These are phyloP conservation scores for Thymus quinquecostatus DNA, from an alignment of 257 asterid species.

Conservation along the genomic window DNA sequence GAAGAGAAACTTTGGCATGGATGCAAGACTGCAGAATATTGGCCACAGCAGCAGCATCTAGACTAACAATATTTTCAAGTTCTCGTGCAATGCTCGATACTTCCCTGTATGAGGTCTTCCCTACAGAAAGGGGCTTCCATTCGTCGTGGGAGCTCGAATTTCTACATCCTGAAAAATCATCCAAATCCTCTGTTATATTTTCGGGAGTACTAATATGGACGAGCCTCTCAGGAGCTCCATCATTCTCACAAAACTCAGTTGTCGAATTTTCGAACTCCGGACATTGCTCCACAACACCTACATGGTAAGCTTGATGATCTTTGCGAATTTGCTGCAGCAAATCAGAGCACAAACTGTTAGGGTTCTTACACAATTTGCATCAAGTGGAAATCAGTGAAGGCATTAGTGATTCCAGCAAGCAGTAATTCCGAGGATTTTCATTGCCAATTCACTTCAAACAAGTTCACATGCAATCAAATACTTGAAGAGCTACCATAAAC, in stretches of 20 bases:
- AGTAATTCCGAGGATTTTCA: constrained; percentile 12
- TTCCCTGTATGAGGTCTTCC: constrained; percentile 36
- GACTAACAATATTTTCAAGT: constrained; percentile 33
- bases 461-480: not conserved
- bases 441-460: constrained; percentile 10
- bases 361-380: constrained; percentile 29
- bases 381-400: constrained; percentile 18
- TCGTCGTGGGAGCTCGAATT: constrained; percentile 42
- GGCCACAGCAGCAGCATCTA: constrained; percentile 52
- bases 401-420: not conserved
- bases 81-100: constrained; percentile 43
- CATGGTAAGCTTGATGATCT: not conserved
- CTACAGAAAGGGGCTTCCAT: constrained; percentile 32
- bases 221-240: constrained; percentile 27
- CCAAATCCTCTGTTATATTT: constrained; percentile 40
- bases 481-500: not conserved
- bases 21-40: constrained; percentile 52
- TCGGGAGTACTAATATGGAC: constrained; percentile 38
- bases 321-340: constrained; percentile 4
- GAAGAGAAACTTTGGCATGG: constrained; percentile 39
- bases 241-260: not conserved
- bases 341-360: not conserved
- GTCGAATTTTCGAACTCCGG: not conserved
- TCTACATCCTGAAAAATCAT: constrained; percentile 36
- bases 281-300: constrained; percentile 29